Conservation (phyloP, 2,329 filamentous ascomycete species). For the Trichoderma sp. region DNA sequence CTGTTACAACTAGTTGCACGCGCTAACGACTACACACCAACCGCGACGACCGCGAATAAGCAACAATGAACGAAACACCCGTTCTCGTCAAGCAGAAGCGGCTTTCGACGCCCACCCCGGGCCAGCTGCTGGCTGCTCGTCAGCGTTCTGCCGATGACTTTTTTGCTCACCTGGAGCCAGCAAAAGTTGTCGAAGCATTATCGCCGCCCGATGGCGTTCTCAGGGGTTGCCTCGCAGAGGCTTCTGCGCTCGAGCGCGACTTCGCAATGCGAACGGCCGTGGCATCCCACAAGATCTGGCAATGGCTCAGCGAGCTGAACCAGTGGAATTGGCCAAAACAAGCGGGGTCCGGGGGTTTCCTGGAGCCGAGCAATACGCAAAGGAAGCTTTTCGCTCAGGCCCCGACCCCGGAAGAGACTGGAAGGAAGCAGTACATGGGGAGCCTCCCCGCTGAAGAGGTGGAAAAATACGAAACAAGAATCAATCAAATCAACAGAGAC, state of each 20-base stretch:
- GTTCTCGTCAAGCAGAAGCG: conserved; percentile 35
- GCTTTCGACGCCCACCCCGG: conserved; percentile 30
- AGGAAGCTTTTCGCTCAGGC: conserved; percentile 37
- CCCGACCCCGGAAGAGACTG: conserved; percentile 25
- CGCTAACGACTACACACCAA: conserved; percentile 7
- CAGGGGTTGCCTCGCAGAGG: conserved; percentile 59
- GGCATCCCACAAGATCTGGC: conserved; percentile 67
- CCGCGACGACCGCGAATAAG: conserved; percentile 34
- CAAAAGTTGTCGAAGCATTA: conserved; percentile 60
- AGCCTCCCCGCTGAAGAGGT: conserved; percentile 66
- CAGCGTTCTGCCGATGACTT: conserved; percentile 55
- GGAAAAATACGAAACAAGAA: conserved; percentile 64
- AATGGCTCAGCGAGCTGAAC: conserved; percentile 72
- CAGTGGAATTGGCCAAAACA: conserved; percentile 56
- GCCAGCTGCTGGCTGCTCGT: conserved; percentile 44
- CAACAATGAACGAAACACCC: conserved; percentile 37
- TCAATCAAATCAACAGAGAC: conserved; percentile 69
- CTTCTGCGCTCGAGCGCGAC: conserved; percentile 64
- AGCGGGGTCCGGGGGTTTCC: conserved; percentile 54
- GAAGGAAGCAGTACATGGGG: conserved; percentile 57
- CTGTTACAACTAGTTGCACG: conserved; percentile 10
- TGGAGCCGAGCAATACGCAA: conserved; percentile 44
- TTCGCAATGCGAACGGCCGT: conserved; percentile 69
- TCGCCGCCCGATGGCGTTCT: conserved; percentile 51
- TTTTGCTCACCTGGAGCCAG: conserved; percentile 59